Conservation (phyloP, 441 rosid species). For the Adansonia gregorii region DNA sequence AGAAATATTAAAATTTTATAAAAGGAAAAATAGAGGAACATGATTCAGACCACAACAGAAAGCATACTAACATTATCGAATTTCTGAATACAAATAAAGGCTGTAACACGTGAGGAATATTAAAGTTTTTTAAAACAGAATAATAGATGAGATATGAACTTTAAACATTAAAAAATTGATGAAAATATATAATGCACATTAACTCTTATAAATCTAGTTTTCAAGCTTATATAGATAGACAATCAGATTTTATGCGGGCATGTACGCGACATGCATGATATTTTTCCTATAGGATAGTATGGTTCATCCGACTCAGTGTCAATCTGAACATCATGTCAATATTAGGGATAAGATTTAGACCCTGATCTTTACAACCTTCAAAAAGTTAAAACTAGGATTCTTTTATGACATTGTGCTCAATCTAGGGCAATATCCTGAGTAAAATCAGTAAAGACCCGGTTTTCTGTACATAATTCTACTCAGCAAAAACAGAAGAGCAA, state of each 20-base stretch:
- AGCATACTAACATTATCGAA: conserved; percentile 15
- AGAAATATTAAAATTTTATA: neutral
- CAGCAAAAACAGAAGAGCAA: conserved; percentile 16
- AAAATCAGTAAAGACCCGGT: conserved; percentile 8
- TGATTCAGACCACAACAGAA: conserved; percentile 28
- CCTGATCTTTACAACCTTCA: neutral
- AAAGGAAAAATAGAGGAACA: neutral
- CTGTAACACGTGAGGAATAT: neutral
- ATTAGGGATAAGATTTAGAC: neutral
- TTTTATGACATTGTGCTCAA: conserved; percentile 2
- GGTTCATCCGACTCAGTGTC: neutral
- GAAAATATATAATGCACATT: neutral
- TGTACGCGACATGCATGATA: neutral
- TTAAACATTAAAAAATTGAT: neutral
- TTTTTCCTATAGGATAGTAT: neutral
- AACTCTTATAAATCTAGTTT: conserved; percentile 1
- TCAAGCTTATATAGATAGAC: neutral
- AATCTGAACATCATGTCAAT: neutral
- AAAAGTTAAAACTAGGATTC: neutral
- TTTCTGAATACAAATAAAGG: conserved; percentile 19
- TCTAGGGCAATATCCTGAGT: neutral
- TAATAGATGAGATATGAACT: neutral
- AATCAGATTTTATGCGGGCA: conserved; percentile 3
- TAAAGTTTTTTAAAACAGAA: neutral
- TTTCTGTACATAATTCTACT: conserved; percentile 10